These are phyloP conservation scores for Fusarium vanettenii DNA, from an alignment of 2,329 filamentous ascomycete species.

Conservation along the genomic window DNA sequence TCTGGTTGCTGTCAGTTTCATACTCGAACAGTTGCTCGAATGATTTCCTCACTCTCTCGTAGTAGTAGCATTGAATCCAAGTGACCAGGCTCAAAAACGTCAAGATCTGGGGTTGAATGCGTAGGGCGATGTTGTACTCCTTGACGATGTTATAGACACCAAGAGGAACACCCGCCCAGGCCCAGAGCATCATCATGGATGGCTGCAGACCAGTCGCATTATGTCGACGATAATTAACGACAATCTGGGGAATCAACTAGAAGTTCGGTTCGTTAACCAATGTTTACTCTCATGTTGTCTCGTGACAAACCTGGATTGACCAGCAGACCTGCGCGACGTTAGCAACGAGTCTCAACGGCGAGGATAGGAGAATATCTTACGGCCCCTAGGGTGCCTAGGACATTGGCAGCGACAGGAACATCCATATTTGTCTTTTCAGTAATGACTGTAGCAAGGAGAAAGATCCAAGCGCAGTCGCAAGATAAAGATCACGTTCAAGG, in stretches of 20 bases:
- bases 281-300: no score
- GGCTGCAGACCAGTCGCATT: conserved; percentile 73
- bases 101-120: conserved; percentile 57
- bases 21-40: rapidly evolving
- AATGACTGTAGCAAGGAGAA: background rate
- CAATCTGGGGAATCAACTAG: conserved; percentile 75
- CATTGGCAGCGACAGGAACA: conserved; percentile 65
- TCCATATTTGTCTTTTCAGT: conserved; percentile 55
- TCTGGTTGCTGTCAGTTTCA: conserved; percentile 49
- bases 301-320: conserved; percentile 67
- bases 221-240: conserved; percentile 75
- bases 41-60: conserved; percentile 46
- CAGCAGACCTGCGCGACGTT: conserved; percentile 62
- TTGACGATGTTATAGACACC: conserved; percentile 63
- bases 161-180: conserved; percentile 73
- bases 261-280: background rate
- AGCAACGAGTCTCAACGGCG: background rate
- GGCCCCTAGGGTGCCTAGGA: conserved; percentile 69
- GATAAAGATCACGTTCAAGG: background rate
- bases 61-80: conserved; percentile 58
- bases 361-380: conserved; percentile 47
- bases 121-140: conserved; percentile 55
- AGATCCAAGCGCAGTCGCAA: background rate
- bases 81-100: conserved; percentile 56
- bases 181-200: conserved; percentile 80